Percentiles rank a stretch among this genome's conserved stretches.
Conservation (phyloP, 148 eudicot species). For the Beta vulgaris region DNA sequence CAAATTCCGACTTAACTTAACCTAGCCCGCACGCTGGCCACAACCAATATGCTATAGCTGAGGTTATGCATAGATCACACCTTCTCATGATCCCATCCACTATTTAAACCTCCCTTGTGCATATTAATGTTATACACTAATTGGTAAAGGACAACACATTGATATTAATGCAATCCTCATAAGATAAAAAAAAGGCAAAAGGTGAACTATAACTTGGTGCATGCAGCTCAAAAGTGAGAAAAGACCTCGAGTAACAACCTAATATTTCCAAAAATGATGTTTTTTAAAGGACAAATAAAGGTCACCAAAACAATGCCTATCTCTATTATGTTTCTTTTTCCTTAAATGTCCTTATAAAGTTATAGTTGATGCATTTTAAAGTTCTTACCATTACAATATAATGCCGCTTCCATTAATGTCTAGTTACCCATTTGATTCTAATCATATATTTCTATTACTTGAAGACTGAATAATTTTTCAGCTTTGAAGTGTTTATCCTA, state of each 20-base stretch:
- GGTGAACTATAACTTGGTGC: constrained; percentile 10
- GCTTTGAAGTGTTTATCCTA: constrained; percentile 9
- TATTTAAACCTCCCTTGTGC: neutral
- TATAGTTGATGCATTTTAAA: constrained; percentile 2
- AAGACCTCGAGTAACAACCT: constrained; percentile 6
- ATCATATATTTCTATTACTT: neutral
- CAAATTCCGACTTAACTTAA: neutral
- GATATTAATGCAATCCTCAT: constrained; percentile 3
- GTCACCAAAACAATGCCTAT: constrained; percentile 10
- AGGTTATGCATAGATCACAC: neutral
- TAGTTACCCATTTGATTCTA: constrained; percentile 11
- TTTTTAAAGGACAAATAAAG: constrained; percentile 10
- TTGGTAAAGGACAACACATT: constrained; percentile 16
- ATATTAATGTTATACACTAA: constrained; percentile 1
- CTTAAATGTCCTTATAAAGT: constrained; percentile 9
- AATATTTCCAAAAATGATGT: constrained; percentile 8
- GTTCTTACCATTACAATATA: constrained; percentile 17
- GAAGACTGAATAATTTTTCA: constrained; percentile 17
- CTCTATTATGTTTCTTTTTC: constrained; percentile 1
- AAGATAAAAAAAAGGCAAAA: neutral
- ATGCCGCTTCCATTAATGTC: constrained; percentile 21
- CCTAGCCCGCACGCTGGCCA: too few relatives aligned
- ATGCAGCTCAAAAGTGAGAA: constrained; percentile 10
- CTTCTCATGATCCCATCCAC: neutral
- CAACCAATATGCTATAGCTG: too few relatives aligned